Conservation (phyloP, 2,329 filamentous ascomycete genomes). For the Clarireedia homoeocarpa region DNA sequence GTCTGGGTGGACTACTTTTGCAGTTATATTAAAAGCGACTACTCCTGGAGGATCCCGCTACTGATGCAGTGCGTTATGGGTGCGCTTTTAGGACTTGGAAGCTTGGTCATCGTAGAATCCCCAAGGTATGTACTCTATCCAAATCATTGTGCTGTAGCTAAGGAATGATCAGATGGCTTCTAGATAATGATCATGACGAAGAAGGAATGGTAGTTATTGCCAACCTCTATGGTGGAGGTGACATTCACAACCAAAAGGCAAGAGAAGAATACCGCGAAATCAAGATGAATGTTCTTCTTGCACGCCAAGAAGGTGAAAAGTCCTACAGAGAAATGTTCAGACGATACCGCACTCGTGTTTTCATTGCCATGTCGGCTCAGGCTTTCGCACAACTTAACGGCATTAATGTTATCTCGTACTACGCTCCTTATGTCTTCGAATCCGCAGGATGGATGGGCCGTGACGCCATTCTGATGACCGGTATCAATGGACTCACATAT, state of each 20-base stretch:
- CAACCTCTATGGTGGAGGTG: constrained; percentile 90
- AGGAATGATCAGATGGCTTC: constrained; percentile 67
- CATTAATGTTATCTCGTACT: constrained; percentile 99
- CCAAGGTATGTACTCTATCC: constrained; percentile 53
- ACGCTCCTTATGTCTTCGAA: constrained; percentile 92
- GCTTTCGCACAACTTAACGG: constrained; percentile 93
- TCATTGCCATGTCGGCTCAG: constrained; percentile 98
- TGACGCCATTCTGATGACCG: constrained; percentile 90
- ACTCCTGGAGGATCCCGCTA: constrained; percentile 85
- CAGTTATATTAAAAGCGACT: constrained; percentile 75
- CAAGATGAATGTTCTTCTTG: constrained; percentile 92
- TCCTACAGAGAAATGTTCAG: constrained; percentile 92
- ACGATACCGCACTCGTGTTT: constrained; percentile 82
- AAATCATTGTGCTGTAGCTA: constrained; percentile 4
- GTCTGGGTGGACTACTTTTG: constrained; percentile 99
- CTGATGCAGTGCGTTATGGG: constrained; percentile 95
- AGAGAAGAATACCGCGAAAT: constrained; percentile 96
- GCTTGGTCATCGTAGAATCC: constrained; percentile 90
- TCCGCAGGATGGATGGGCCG: constrained; percentile 93
- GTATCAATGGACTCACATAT: constrained; percentile 89
- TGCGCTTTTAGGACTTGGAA: constrained; percentile 72
- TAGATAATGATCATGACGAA: constrained; percentile 96
- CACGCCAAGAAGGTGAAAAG: constrained; percentile 90
- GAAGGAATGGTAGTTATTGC: constrained; percentile 98
- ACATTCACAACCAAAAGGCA: constrained; percentile 88